Conservation (phyloP, 2,329 filamentous ascomycete genomes). For the Epichloe aotearoae region DNA sequence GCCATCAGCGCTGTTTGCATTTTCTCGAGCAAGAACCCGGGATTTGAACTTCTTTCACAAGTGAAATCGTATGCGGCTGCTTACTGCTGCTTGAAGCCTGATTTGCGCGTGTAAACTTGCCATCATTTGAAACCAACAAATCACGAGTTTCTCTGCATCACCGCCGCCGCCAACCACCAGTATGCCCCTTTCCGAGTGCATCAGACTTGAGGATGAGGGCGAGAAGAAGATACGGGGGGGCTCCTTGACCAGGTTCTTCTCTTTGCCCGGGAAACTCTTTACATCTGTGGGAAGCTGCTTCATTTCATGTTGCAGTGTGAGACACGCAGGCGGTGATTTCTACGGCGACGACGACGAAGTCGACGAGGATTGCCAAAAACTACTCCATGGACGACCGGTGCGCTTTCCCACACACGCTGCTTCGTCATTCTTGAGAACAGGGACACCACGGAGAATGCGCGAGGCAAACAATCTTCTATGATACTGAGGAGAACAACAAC, state of each 20-base stretch:
- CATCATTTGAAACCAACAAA: too few relatives aligned
- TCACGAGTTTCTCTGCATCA: neutral
- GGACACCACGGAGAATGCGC: constrained; percentile 26
- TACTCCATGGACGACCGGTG: constrained; percentile 2
- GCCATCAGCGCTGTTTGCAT: neutral
- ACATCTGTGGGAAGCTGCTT: constrained; percentile 1
- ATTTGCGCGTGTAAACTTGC: too few relatives aligned
- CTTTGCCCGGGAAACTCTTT: neutral
- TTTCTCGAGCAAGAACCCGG: neutral
- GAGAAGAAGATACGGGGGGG: constrained; percentile 12
- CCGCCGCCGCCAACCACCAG: neutral
- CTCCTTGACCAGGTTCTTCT: neutral
- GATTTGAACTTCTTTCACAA: neutral
- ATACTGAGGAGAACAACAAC: neutral
- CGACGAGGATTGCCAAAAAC: constrained; percentile 6
- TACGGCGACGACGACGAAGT: constrained; percentile 13
- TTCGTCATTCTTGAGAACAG: constrained; percentile 27
- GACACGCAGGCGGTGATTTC: constrained; percentile 6
- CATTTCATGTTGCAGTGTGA: constrained; percentile 6
- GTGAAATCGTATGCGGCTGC: neutral
- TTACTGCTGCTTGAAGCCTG: too few relatives aligned
- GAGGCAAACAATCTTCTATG: constrained; percentile 22
- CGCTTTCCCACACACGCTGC: constrained; percentile 27
- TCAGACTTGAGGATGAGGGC: constrained; percentile 23
- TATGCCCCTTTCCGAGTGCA: neutral